Conservation (phyloP, 1,284 basidiomycete species). For the Tilletiopsis washingtonensis region DNA sequence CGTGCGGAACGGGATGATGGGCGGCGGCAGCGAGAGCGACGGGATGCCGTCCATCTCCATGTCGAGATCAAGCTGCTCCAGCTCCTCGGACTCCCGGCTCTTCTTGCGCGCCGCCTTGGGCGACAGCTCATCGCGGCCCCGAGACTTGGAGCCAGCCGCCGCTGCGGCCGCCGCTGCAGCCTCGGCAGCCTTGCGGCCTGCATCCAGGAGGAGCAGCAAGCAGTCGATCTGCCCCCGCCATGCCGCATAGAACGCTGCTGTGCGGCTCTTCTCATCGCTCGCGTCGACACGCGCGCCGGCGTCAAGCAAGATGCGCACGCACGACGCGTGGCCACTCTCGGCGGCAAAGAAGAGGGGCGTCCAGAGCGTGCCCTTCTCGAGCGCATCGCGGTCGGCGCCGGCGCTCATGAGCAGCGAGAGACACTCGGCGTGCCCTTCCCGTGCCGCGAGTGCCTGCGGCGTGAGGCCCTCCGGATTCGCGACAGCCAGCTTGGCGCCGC, state of each 20-base stretch:
- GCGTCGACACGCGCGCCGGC: conserved; percentile 68
- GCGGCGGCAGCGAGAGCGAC: conserved; percentile 84
- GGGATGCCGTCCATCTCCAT: conserved; percentile 73
- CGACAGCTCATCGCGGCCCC: too few relatives aligned
- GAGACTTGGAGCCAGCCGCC: too few relatives aligned
- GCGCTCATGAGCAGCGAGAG: conserved; percentile 66
- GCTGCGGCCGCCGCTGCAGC: not conserved
- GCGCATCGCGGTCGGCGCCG: conserved; percentile 54
- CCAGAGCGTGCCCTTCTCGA: conserved; percentile 94
- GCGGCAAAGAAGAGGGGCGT: conserved; percentile 95
- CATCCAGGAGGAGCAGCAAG: conserved; percentile 50
- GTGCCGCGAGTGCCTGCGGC: conserved; percentile 95
- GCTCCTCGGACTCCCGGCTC: not conserved
- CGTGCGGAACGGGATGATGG: conserved; percentile 75
- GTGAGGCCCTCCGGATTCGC: conserved; percentile 91
- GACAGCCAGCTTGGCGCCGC: conserved; percentile 68
- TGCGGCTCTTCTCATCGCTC: conserved; percentile 76
- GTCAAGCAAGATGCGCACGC: conserved; percentile 68
- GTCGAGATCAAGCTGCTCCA: conserved; percentile 31
- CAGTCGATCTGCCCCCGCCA: conserved; percentile 84
- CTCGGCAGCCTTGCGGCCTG: conserved; percentile 19
- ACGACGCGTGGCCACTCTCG: conserved; percentile 71
- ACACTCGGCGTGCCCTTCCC: conserved; percentile 78
- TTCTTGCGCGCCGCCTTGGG: not conserved
- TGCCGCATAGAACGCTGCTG: conserved; percentile 86